phyloP scores from a whole-genome alignment of 2,329 filamentous ascomycete species.

The Penicillium sp. region DNA sequence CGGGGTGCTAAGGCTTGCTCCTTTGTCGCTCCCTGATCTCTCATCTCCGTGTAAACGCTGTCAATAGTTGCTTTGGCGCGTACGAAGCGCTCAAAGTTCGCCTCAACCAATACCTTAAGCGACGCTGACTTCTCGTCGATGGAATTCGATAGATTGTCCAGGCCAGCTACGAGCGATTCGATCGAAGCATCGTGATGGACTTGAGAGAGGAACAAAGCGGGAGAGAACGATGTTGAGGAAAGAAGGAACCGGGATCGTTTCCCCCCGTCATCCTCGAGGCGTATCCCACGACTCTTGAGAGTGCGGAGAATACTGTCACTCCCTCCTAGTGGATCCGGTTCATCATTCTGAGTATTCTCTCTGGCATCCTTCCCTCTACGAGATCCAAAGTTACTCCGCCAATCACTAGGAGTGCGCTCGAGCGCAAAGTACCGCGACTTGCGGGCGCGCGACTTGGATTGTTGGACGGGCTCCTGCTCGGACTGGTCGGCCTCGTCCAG shows the following conservation, averaged over 20 bases:
- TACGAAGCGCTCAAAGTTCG: conserved; percentile 98
- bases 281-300: conserved; percentile 75
- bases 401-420: conserved; percentile 73
- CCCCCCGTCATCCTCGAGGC: conserved; percentile 81
- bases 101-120: conserved; percentile 93
- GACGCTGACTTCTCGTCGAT: conserved; percentile 98
- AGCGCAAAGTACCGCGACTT: conserved; percentile 86
- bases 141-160: conserved; percentile 84
- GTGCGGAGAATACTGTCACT: conserved; percentile 84
- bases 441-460: conserved; percentile 58
- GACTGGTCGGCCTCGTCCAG: conserved; percentile 74
- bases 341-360: conserved; percentile 86
- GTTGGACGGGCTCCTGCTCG: conserved; percentile 58
- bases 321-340: conserved; percentile 88
- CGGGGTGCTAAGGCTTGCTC: conserved; percentile 62
- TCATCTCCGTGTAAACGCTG: conserved; percentile 98
- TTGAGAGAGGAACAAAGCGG: conserved; percentile 87
- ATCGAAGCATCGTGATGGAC: conserved; percentile 88
- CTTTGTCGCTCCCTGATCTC: conserved; percentile 67
- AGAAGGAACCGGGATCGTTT: conserved; percentile 90
- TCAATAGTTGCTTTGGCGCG: conserved; percentile 97
- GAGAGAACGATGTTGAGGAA: conserved; percentile 94
- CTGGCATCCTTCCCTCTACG: conserved; percentile 71
- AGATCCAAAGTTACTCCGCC: conserved; percentile 71
- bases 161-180: conserved; percentile 75